Base-by-base conservation (phyloP, 768 basidiomycete species). In the Podaxis pistillaris region DNA sequence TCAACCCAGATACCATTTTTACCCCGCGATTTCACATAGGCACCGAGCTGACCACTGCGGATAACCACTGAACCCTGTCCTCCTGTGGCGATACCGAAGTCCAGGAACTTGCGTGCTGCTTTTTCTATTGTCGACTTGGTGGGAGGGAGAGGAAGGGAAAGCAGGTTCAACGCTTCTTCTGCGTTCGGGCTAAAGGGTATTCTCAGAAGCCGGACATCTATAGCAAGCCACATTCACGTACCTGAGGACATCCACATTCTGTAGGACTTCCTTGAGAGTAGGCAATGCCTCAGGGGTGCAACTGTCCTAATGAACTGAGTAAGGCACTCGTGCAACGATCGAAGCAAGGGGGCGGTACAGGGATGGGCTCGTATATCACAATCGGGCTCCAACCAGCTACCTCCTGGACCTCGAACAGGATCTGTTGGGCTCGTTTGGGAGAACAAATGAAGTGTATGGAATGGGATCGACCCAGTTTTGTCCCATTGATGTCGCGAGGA, bases 381-480 rank as follows among this genome's bases (percentile, higher is more conserved):
- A 76, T 76, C 4, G 94, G 90, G 7, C 75, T 68, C 91, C 93
- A 94, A 9, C 69, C 79, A 2, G 76, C 70, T 11, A 84, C 72
- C 55, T 78, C 70, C 3, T 76, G 70, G 12, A 90, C 80, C 71
- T 95, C 88, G 38, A 82, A 79, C 64, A 91, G 76, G 62, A 96
- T 89, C 4, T 76, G 76, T 13, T 77, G 72, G 3, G 92, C 91
- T 47, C 94, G 83, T 1, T 77, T 71, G 0, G 94, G 93, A 3
- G 93, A 93, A 70, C 93, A 96, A 22, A 94, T 87, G 68, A 94
- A 94, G 73, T 97, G 94, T 47, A 96, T 68, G 19, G 79, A 80
- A 17, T 72, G 68, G 13, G 93, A 73, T n/a, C 67, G 70, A 19
- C 66, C 81, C 6, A 93, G 76, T 57, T 70, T 78, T 4, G 87